Percentiles rank a stretch among this genome's conserved stretches.
phyloP scores from a whole-genome alignment of 164 flowering plant species.

The Magnolia sinica region DNA sequence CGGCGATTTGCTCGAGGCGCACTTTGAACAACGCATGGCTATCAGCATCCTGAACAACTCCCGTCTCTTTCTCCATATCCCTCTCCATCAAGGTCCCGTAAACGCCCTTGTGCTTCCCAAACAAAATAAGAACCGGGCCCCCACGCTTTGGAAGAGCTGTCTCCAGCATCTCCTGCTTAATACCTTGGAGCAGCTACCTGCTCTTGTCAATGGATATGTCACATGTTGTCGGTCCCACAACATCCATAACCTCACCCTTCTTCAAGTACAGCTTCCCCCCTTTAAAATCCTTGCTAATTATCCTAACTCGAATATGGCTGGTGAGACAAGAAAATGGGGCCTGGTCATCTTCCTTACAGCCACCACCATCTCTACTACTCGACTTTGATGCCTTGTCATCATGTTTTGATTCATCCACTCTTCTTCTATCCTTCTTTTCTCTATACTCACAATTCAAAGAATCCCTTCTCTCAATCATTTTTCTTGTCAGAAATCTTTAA shows the following conservation, averaged over 20 bases:
- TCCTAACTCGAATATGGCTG: conserved; percentile 71
- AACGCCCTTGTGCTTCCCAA: conserved; percentile 69
- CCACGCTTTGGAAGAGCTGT: conserved; percentile 76
- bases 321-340: conserved; percentile 43
- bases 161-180: conserved; percentile 66
- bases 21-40: conserved; percentile 59
- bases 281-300: conserved; percentile 63
- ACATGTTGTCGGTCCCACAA: conserved; percentile 60
- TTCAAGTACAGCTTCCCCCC: conserved; percentile 76
- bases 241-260: conserved; percentile 79
- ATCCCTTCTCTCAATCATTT: conserved; percentile 10
- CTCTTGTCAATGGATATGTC: conserved; percentile 74
- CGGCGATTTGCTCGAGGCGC: conserved; percentile 75
- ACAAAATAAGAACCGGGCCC: conserved; percentile 63
- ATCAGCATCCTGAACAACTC: conserved; percentile 73
- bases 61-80: conserved; percentile 64
- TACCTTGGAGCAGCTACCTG: conserved; percentile 67
- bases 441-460: not conserved
- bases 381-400: not conserved
- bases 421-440: conserved; percentile 16
- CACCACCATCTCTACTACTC: not conserved
- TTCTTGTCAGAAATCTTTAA: conserved; percentile 14
- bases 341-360: conserved; percentile 7
- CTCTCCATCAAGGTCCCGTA: conserved; percentile 65
- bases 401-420: conserved; percentile 3